These are phyloP conservation scores for Malus sieversii DNA, from an alignment of 306 rosid genomes.

Conservation along the genomic window DNA sequence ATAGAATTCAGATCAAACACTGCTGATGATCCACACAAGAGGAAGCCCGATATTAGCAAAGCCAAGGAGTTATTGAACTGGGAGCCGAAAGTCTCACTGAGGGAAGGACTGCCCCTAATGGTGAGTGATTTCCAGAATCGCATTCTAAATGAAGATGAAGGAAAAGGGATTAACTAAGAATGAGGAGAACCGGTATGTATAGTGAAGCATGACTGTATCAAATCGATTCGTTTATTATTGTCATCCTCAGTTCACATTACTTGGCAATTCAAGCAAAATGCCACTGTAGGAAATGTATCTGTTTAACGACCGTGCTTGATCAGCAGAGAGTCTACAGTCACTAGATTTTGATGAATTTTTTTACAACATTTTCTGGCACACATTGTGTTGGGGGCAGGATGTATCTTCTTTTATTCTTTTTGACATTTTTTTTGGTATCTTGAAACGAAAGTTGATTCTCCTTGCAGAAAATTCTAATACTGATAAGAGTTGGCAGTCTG, in stretches of 20 bases:
- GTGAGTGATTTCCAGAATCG: slow-evolving; percentile 91
- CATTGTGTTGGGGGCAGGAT: slow-evolving; percentile 15
- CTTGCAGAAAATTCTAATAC: not conserved
- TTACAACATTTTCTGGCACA: slow-evolving; percentile 14
- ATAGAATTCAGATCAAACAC: slow-evolving; percentile 84
- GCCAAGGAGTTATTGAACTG: slow-evolving; percentile 91
- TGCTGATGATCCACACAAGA: slow-evolving; percentile 98
- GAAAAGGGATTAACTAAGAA: slow-evolving; percentile 50
- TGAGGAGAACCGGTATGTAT: slow-evolving; percentile 27
- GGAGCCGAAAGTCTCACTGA: slow-evolving; percentile 77
- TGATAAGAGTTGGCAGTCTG: not conserved
- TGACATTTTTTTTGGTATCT: not conserved
- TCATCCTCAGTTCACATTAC: slow-evolving; percentile 16
- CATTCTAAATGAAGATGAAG: slow-evolving; percentile 91
- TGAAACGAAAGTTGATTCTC: not conserved
- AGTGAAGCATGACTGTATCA: slow-evolving; percentile 27
- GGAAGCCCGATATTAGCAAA: slow-evolving; percentile 94
- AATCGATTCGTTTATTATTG: slow-evolving; percentile 19
- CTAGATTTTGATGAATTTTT: slow-evolving; percentile 26
- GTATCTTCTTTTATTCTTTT: not conserved
- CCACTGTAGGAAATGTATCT: slow-evolving; percentile 25
- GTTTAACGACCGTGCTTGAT: slow-evolving; percentile 18
- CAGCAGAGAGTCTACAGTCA: slow-evolving; percentile 6
- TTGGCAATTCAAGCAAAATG: slow-evolving; percentile 25
- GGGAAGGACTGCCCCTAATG: slow-evolving; percentile 94